Evolutionary conservation across 805 yeast species (phyloP).

Genomic region (Pichia exigua): DNA sequence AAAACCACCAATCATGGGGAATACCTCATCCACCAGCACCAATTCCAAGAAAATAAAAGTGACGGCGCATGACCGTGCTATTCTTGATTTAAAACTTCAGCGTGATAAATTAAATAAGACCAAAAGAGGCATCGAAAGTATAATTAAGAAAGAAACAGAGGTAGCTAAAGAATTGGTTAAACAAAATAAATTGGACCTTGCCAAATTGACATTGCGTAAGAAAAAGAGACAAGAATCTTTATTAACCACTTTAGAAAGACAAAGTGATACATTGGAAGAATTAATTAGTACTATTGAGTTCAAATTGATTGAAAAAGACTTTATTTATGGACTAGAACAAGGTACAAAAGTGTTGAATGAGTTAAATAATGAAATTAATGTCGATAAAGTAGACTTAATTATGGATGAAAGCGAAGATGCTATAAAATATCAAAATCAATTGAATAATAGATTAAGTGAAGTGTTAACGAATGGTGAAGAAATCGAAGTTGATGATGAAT

Average conservation of each 20-base stretch:
- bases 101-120: constrained; percentile 78
- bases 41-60: constrained; percentile 39
- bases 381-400: constrained; percentile 71
- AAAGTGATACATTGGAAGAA: constrained; percentile 70
- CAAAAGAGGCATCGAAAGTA: constrained; percentile 46
- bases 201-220: constrained; percentile 62
- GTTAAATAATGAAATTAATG: constrained; percentile 68
- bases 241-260: constrained; percentile 65
- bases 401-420: constrained; percentile 85
- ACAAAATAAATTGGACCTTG: constrained; percentile 48
- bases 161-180: constrained; percentile 51
- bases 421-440: constrained; percentile 66
- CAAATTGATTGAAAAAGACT: constrained; percentile 81
- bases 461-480: constrained; percentile 41
- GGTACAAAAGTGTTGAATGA: constrained; percentile 73
- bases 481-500: constrained; percentile 59
- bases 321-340: constrained; percentile 66
- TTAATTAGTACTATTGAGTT: constrained; percentile 79
- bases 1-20: constrained; percentile 25
- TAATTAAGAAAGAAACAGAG: constrained; percentile 54
- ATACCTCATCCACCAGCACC: constrained; percentile 12
- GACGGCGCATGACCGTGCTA: constrained; percentile 79
- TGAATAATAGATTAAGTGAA: constrained; percentile 44
- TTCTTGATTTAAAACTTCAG: constrained; percentile 79
- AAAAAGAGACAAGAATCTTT: constrained; percentile 75